Conservation (phyloP, 495 filamentous ascomycete species). For the Staphylotrichum tortipilum region DNA sequence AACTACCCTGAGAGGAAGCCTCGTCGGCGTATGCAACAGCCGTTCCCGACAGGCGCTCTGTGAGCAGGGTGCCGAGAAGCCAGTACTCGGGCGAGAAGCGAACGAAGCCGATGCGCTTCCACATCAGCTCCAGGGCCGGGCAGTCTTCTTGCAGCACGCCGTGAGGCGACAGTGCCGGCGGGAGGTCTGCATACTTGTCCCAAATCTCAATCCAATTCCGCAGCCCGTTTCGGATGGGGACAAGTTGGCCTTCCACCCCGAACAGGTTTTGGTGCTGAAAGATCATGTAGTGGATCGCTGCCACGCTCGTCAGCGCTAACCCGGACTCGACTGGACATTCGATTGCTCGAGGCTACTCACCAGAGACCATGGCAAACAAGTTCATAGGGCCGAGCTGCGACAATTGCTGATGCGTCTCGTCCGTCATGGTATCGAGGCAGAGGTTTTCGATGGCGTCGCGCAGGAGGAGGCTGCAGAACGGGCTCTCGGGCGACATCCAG, state of each 20-base stretch:
- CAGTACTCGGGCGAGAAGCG: slow-evolving; percentile 23
- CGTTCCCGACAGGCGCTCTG: slow-evolving; percentile 15
- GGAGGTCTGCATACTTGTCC: slow-evolving; percentile 18
- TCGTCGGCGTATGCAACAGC: not conserved
- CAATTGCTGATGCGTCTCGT: slow-evolving; percentile 7
- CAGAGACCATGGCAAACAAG: slow-evolving; percentile 25
- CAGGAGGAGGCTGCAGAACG: slow-evolving; percentile 17
- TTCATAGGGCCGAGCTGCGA: slow-evolving; percentile 24
- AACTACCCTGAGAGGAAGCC: not conserved
- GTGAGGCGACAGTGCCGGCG: slow-evolving; percentile 9
- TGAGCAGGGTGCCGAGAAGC: slow-evolving; percentile 22
- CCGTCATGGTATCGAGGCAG: slow-evolving; percentile 9
- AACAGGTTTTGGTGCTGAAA: slow-evolving; percentile 27
- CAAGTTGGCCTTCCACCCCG: slow-evolving; percentile 22
- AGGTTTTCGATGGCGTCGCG: slow-evolving; percentile 22
- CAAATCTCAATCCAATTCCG: slow-evolving; percentile 24
- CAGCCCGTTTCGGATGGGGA: slow-evolving; percentile 21
- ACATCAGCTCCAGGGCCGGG: slow-evolving; percentile 16
- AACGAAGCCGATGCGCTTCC: slow-evolving; percentile 23
- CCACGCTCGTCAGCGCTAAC: too few relatives aligned
- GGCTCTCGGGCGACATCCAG: slow-evolving; percentile 18
- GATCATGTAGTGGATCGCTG: slow-evolving; percentile 27
- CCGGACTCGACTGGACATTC: too few relatives aligned
- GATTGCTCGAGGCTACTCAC: slow-evolving; percentile 10
- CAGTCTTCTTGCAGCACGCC: slow-evolving; percentile 12